Conservation (phyloP, 768 basidiomycete species). For the Lactarius deliciosus region DNA sequence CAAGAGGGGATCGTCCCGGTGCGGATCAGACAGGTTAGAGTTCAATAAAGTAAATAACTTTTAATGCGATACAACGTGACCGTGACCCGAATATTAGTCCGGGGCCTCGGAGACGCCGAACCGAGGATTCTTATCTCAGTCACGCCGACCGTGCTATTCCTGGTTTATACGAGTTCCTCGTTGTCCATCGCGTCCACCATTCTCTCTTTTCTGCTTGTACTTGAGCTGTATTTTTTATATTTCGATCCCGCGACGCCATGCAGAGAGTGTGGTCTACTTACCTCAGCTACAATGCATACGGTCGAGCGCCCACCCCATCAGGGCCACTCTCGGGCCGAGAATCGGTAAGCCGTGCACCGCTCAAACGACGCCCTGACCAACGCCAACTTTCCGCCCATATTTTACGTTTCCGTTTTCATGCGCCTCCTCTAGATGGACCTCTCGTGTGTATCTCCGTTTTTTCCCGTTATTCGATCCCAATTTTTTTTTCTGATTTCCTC, state of each 20-base stretch:
- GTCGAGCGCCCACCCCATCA: constrained; percentile 2
- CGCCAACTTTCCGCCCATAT: background rate
- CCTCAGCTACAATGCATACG: constrained; percentile 37
- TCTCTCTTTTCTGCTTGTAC: constrained; percentile 10
- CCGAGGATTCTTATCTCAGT: no score
- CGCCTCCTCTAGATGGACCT: constrained; percentile 21
- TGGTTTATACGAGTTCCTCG: background rate
- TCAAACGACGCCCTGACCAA: background rate
- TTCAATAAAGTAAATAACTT: background rate
- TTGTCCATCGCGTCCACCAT: background rate
- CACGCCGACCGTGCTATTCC: background rate
- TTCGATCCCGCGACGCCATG: constrained; percentile 36
- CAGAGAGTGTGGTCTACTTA: constrained; percentile 57
- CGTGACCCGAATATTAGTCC: background rate
- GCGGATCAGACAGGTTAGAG: background rate
- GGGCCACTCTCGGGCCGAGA: constrained; percentile 16
- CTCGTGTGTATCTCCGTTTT: constrained; percentile 15
- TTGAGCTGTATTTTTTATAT: constrained; percentile 17
- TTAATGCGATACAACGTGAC: background rate
- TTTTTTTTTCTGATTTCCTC: background rate
- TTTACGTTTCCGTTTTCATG: constrained; percentile 1
- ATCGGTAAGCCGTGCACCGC: constrained; percentile 16
- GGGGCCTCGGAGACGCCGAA: no score
- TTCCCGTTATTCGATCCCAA: background rate
- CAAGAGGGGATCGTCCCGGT: no score